Conservation (phyloP, 768 basidiomycete genomes). For the Mycena vulgaris region DNA sequence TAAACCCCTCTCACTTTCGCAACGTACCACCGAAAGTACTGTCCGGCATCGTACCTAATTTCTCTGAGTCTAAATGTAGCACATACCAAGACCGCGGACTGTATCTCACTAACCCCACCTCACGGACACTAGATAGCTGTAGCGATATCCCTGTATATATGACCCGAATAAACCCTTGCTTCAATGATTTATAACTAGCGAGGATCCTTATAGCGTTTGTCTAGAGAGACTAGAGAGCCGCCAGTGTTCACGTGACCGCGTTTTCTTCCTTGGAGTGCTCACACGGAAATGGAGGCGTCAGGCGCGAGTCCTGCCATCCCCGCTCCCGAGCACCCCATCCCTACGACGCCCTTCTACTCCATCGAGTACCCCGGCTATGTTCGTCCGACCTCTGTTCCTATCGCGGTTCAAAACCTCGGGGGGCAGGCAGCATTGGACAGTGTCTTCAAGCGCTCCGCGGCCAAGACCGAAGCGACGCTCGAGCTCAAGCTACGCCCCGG, state of each 20-base stretch:
- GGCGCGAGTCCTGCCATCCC: neutral
- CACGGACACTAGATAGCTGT: constrained; percentile 19
- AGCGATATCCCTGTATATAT: constrained; percentile 6
- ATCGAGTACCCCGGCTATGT: constrained; percentile 96
- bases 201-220: too few relatives aligned
- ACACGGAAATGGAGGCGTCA: constrained; percentile 29
- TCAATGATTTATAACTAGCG: too few relatives aligned
- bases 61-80: constrained; percentile 15
- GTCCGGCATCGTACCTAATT: too few relatives aligned
- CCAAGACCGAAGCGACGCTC: constrained; percentile 75
- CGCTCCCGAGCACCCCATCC: constrained; percentile 61
- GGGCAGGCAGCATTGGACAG: constrained; percentile 79
- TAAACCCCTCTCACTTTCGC: too few relatives aligned
- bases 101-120: constrained; percentile 15
- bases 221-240: too few relatives aligned
- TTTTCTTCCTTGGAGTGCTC: neutral
- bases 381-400: constrained; percentile 68
- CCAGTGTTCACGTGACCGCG: constrained; percentile 22
- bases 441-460: constrained; percentile 80
- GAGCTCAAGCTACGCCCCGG: constrained; percentile 84
- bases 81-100: constrained; percentile 9
- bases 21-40: too few relatives aligned
- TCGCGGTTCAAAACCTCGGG: constrained; percentile 77
- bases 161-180: too few relatives aligned
- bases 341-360: constrained; percentile 77